Conservation (phyloP, 176 grass and related monocot genomes). For the Triticum monococcum region DNA sequence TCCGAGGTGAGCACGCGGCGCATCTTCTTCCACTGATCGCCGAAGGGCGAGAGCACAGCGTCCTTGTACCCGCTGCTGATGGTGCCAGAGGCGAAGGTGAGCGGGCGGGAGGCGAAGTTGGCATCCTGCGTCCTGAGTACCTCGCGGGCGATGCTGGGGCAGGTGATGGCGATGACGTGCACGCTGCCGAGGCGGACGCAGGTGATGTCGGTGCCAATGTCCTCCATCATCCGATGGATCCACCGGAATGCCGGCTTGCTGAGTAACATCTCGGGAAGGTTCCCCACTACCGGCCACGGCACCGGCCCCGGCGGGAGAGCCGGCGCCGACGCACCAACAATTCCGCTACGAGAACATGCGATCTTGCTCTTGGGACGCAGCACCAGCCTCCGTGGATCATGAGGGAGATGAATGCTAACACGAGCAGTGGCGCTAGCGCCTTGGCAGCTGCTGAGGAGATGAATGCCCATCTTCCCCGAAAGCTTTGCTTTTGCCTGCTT, state of each 20-base stretch:
- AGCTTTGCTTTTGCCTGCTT: neutral
- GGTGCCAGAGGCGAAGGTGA: conserved; percentile 26
- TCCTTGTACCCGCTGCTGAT: conserved; percentile 17
- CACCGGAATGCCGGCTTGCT: conserved; percentile 40
- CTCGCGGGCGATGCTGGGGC: conserved; percentile 23
- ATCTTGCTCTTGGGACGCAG: neutral
- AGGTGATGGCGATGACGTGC: conserved; percentile 40
- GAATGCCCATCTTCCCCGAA: neutral
- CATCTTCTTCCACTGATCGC: conserved; percentile 60
- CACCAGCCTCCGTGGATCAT: neutral
- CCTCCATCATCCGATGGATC: conserved; percentile 30
- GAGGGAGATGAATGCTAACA: neutral
- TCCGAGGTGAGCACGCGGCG: conserved; percentile 36
- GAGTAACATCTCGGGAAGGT: conserved; percentile 21
- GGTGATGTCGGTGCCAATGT: conserved; percentile 42
- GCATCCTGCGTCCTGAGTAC: conserved; percentile 26
- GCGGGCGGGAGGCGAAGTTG: conserved; percentile 35
- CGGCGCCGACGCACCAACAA: neutral
- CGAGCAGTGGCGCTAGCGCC: neutral
- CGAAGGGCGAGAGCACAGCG: conserved; percentile 20
- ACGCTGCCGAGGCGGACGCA: conserved; percentile 38
- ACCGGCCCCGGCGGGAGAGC: conserved; percentile 37
- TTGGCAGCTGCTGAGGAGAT: neutral
- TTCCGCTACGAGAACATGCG: neutral
- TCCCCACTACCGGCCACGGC: conserved; percentile 41